These are phyloP conservation scores for Wickerhamomyces ciferrii DNA, from an alignment of 805 yeast genomes.

Conservation along the genomic window DNA sequence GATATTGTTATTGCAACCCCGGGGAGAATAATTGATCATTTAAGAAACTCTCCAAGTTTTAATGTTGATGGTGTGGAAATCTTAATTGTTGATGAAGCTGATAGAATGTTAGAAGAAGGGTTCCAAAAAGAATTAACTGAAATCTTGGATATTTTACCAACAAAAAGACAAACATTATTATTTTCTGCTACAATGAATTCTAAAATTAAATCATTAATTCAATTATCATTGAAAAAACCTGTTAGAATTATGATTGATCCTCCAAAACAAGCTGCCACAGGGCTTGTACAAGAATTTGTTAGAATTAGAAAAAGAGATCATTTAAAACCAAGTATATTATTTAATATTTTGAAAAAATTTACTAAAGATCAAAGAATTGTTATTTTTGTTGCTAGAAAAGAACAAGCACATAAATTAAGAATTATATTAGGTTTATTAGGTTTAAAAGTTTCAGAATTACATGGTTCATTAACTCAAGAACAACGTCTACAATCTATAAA, in stretches of 20 bases:
- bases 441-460: conserved; percentile 71
- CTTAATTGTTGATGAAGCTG: conserved; percentile 94
- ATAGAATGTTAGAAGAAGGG: conserved; percentile 98
- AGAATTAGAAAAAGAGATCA: conserved; percentile 88
- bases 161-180: conserved; percentile 86
- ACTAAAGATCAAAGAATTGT: conserved; percentile 69
- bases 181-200: conserved; percentile 99
- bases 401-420: conserved; percentile 82
- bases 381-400: conserved; percentile 89
- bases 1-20: conserved; percentile 98
- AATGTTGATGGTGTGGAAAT: conserved; percentile 89
- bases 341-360: conserved; percentile 61
- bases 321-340: conserved; percentile 78
- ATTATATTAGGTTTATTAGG: conserved; percentile 72
- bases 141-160: conserved; percentile 80
- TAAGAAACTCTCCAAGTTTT: conserved; percentile 91
- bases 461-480: conserved; percentile 83
- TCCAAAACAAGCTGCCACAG: conserved; percentile 90
- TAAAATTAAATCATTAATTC: conserved; percentile 79
- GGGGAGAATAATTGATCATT: conserved; percentile 96
- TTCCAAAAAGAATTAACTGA: conserved; percentile 93
- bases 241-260: conserved; percentile 95
- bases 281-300: conserved; percentile 88
- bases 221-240: conserved; percentile 83
- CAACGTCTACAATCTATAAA: conserved; percentile 85